Conservation (phyloP, 2,329 filamentous ascomycete species). For the Microsporum canis region DNA sequence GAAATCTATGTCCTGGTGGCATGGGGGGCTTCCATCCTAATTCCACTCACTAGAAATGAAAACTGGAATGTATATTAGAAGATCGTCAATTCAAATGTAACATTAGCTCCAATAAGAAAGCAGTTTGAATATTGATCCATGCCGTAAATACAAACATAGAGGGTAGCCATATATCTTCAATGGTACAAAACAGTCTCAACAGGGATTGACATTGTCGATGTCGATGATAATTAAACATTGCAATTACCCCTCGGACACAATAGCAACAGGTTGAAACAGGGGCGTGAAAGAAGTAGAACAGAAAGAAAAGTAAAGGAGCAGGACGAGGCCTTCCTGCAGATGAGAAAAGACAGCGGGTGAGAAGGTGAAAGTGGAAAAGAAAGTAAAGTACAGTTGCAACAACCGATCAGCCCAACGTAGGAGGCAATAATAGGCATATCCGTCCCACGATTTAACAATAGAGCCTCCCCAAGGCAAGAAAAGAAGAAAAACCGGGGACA, state of each 20-base stretch:
- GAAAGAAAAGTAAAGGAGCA: not conserved
- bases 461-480: not conserved
- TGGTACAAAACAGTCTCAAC: not conserved
- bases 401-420: not conserved
- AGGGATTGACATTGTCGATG: not conserved
- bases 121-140: too few relatives aligned
- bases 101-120: not conserved
- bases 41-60: not conserved
- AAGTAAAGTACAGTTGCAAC: slow-evolving; percentile 1
- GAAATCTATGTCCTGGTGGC: not conserved
- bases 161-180: not conserved
- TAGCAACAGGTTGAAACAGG: not conserved
- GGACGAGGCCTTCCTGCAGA: not conserved
- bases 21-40: not conserved
- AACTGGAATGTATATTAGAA: slow-evolving; percentile 1
- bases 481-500: not conserved
- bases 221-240: not conserved
- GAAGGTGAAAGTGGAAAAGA: not conserved
- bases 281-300: not conserved
- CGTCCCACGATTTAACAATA: not conserved
- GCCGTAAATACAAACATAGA: too few relatives aligned
- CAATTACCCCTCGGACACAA: slow-evolving; percentile 2
- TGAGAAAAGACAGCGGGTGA: not conserved
- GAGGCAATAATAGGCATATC: not conserved
- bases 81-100: not conserved